Conservation (phyloP, 345 rosid genomes). For the Schrenkiella parvula region DNA sequence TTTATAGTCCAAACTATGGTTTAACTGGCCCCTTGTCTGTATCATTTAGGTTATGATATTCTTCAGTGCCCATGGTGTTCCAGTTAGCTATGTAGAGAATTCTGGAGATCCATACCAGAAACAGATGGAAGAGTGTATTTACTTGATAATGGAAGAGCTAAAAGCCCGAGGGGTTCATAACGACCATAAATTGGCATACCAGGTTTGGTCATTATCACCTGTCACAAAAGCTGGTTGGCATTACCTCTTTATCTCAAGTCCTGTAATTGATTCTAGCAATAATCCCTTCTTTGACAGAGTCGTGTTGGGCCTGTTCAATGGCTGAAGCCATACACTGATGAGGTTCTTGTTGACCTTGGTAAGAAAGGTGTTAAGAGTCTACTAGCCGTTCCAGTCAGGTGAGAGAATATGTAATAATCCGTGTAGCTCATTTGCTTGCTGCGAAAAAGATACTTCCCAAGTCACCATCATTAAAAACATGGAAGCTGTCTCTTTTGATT, state of each 20-base stretch:
- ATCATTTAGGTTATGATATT: conserved; percentile 69
- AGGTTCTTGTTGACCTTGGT: conserved; percentile 91
- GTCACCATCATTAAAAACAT: not conserved
- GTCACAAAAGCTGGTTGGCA: not conserved
- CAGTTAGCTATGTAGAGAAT: conserved; percentile 78
- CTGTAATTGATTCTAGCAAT: not conserved
- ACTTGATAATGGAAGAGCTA: conserved; percentile 75
- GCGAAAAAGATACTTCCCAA: not conserved
- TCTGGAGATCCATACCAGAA: conserved; percentile 92
- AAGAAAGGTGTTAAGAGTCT: conserved; percentile 90
- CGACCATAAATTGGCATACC: conserved; percentile 77
- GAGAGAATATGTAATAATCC: conserved; percentile 1
- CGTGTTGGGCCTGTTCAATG: conserved; percentile 98
- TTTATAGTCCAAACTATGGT: not conserved
- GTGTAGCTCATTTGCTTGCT: not conserved
- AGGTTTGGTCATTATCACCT: conserved; percentile 46
- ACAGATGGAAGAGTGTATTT: conserved; percentile 93
- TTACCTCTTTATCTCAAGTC: not conserved
- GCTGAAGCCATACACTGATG: conserved; percentile 94
- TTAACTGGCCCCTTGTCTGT: conserved; percentile 6
- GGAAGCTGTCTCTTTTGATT: not conserved
- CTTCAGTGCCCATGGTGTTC: conserved; percentile 98
- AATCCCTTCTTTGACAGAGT: conserved; percentile 42
- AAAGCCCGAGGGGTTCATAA: conserved; percentile 71
- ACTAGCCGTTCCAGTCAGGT: conserved; percentile 93